Conservation (phyloP, 2,329 filamentous ascomycete species). For the Phaeosphaeria sp. region DNA sequence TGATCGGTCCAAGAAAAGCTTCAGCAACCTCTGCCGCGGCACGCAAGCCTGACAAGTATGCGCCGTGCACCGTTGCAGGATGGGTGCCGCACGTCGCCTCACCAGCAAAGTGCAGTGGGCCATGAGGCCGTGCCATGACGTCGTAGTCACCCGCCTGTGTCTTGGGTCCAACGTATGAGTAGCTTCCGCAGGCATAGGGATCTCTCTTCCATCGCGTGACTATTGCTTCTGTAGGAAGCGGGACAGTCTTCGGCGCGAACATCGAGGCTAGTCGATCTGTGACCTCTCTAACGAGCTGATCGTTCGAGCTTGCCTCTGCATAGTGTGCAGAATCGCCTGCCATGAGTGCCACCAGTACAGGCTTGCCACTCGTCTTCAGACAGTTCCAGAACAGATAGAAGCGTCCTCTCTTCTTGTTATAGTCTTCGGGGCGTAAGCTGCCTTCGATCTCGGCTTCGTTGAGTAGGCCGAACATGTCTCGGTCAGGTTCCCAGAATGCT, state of each 20-base stretch:
- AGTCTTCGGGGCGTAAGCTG: slow-evolving; percentile 81
- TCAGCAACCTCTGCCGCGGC: slow-evolving; percentile 88
- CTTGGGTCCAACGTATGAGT: slow-evolving; percentile 87
- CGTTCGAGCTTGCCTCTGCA: slow-evolving; percentile 78
- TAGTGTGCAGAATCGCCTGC: slow-evolving; percentile 92
- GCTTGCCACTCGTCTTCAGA: slow-evolving; percentile 85
- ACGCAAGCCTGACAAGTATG: slow-evolving; percentile 90
- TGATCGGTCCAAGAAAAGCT: slow-evolving; percentile 79
- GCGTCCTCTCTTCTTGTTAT: slow-evolving; percentile 78
- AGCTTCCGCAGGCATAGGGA: slow-evolving; percentile 89
- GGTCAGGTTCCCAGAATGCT: slow-evolving; percentile 87
- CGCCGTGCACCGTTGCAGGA: slow-evolving; percentile 95
- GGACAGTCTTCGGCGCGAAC: slow-evolving; percentile 69
- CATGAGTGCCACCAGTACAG: slow-evolving; percentile 88
- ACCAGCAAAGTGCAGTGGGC: slow-evolving; percentile 92
- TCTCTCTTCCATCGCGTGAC: slow-evolving; percentile 94
- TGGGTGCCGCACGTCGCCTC: slow-evolving; percentile 97
- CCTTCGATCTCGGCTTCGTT: slow-evolving; percentile 73
- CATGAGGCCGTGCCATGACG: slow-evolving; percentile 81
- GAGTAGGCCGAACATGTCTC: slow-evolving; percentile 93
- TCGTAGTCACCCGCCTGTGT: slow-evolving; percentile 91
- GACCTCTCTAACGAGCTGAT: slow-evolving; percentile 79
- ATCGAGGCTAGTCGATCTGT: slow-evolving; percentile 78
- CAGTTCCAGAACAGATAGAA: slow-evolving; percentile 99
- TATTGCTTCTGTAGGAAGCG: slow-evolving; percentile 81